Evolutionary conservation across 164 flowering plant genomes (phyloP).

Genomic region (Echeveria elegans): DNA sequence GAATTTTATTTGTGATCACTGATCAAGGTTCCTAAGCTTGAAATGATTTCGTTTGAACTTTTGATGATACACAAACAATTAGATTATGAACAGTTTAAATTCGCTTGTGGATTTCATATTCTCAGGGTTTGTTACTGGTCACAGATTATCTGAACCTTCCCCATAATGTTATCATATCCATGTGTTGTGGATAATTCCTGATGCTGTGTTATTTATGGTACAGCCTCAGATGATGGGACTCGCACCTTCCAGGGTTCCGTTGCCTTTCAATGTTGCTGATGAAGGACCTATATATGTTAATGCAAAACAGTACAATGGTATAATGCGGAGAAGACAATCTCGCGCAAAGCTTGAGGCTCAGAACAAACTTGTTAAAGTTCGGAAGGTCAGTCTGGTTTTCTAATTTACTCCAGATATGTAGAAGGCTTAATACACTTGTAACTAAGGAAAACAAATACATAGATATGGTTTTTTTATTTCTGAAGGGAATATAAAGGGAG

Average conservation of each 20-base stretch:
- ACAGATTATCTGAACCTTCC: background rate
- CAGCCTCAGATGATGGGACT: conserved; percentile 54
- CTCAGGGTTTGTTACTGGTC: background rate
- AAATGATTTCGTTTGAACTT: no score
- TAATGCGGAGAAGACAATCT: conserved; percentile 63
- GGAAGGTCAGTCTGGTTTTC: conserved; percentile 40
- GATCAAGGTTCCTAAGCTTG: background rate
- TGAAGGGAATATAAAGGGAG: no score
- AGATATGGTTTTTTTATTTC: no score
- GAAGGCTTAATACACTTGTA: background rate
- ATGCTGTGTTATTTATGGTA: conserved; percentile 20
- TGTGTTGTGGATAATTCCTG: background rate
- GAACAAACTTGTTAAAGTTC: conserved; percentile 53
- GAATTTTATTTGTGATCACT: background rate
- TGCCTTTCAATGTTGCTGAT: conserved; percentile 56
- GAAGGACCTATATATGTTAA: conserved; percentile 85
- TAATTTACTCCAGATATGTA: background rate
- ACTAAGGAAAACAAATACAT: no score
- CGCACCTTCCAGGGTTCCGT: conserved; percentile 46
- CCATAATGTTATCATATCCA: background rate
- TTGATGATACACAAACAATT: no score
- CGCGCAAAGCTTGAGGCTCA: conserved; percentile 86
- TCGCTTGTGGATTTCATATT: background rate
- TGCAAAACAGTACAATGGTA: conserved; percentile 75
- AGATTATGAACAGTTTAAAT: background rate